Base-by-base conservation (phyloP, 164 flowering plant genomes). In the Paratinospora sagittata region DNA sequence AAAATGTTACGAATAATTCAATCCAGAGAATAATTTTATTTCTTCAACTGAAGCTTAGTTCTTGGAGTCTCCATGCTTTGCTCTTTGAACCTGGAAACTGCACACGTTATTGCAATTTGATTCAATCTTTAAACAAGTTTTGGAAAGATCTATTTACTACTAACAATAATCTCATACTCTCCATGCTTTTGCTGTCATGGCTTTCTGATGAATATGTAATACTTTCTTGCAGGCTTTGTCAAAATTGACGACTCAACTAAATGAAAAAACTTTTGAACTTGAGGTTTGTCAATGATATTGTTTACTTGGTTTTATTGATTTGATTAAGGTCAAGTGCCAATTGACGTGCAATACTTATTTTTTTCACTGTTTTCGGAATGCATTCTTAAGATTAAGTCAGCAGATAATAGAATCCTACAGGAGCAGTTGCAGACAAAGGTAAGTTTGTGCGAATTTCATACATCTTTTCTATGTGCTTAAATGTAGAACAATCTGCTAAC, bases 391-490 rank as follows among this genome's bases (percentile, higher is more conserved):
- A 88, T 92, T 58, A 92, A 87, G 75, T 78, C 95, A 66, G 97
- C 95, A 37, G 97, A 92, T 75, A 91, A 91, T 68, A 83, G 90
- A 76, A 85, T 91, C 45, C 88, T 91, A 69, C 91, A 90, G 76
- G 97, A 90, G 81, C 96, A 91, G 75, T 85, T 92, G 39, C 86
- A 86, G 76, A 78, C 74, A 71, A 92, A 89, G 92, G 96, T 88
- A 74, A 69, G 11, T 21, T 27, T 55, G 63, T 61, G 10, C 63
- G 16, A 19, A 23, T 23, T 12, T 24, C 43, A 55, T 55, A 55
- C 24, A 21, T 68, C 17, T 67, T 63, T 69, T 12, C 21, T 41
- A 12, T 34, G 33, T 17, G 9, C 12, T 13, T 63, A 63, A 13
- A 30, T 12, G 17, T 45, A 33, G 17, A 19, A 23, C 30, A 14